Conservation (phyloP, 306 rosid genomes). For the Trifolium dubium region DNA sequence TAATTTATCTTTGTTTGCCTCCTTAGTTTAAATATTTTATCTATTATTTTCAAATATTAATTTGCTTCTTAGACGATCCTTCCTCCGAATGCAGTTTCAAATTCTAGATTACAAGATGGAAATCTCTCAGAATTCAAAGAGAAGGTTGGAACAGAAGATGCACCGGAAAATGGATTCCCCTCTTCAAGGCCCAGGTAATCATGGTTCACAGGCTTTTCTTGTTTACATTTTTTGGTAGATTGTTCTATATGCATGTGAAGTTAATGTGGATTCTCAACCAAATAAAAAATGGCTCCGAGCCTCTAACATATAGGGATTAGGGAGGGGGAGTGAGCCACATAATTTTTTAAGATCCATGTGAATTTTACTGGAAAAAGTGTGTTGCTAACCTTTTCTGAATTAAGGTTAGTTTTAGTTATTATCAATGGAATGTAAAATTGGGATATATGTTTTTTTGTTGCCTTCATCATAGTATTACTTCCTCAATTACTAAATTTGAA, state of each 20-base stretch:
- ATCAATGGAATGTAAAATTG: constrained; percentile 3
- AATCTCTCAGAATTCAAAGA: constrained; percentile 46
- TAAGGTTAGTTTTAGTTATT: constrained; percentile 3
- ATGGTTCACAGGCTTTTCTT: constrained; percentile 22
- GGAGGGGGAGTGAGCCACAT: not conserved
- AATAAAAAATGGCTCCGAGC: constrained; percentile 11
- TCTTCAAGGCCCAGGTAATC: constrained; percentile 54
- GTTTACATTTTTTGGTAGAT: constrained; percentile 14
- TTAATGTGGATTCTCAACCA: not conserved
- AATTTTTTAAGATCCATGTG: not conserved
- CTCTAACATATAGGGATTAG: constrained; percentile 1
- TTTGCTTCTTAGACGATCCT: constrained; percentile 31
- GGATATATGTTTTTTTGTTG: constrained; percentile 6
- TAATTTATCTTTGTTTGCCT: not conserved
- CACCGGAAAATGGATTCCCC: constrained; percentile 61
- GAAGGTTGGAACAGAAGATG: constrained; percentile 47
- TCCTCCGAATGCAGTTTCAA: constrained; percentile 47
- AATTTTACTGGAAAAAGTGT: not conserved
- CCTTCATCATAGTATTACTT: constrained; percentile 19
- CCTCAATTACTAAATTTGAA: constrained; percentile 20
- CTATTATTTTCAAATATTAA: constrained; percentile 9
- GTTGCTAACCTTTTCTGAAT: not conserved
- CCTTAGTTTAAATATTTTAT: constrained; percentile 9
- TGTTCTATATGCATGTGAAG: not conserved
- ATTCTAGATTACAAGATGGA: constrained; percentile 48